phyloP scores from a whole-genome alignment of 2,329 filamentous ascomycete species.

The Calonectria henricotiae region DNA sequence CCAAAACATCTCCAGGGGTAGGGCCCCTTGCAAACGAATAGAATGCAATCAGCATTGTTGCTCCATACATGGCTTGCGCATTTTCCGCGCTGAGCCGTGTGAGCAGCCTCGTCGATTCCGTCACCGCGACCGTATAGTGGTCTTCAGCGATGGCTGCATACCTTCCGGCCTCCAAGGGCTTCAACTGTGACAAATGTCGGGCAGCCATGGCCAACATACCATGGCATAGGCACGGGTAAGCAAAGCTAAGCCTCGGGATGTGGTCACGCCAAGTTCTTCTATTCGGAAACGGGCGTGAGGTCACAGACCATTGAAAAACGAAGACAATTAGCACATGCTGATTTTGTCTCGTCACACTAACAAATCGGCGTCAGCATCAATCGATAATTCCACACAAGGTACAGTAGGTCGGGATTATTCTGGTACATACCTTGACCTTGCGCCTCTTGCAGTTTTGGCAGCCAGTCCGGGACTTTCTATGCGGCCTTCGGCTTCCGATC shows the following conservation, averaged over 20 bases:
- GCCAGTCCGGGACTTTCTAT: constrained; percentile 18
- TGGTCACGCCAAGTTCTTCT: constrained; percentile 2
- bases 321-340: constrained; percentile 24
- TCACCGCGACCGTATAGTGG: constrained; percentile 16
- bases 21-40: constrained; percentile 20
- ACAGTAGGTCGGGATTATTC: too few species aligned
- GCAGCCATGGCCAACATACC: constrained; percentile 21
- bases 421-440: constrained; percentile 25
- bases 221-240: constrained; percentile 1
- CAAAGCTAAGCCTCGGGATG: background rate
- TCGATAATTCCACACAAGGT: background rate
- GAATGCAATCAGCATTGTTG: constrained; percentile 15
- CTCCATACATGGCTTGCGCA: constrained; percentile 20
- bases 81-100: background rate
- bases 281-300: background rate
- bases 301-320: constrained; percentile 27
- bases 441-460: constrained; percentile 25
- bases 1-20: constrained; percentile 5
- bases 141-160: constrained; percentile 4
- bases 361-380: background rate
- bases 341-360: constrained; percentile 42
- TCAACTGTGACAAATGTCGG: background rate
- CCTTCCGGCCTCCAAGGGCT: constrained; percentile 4
- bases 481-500: constrained; percentile 12
- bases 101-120: constrained; percentile 9